Evolutionary conservation across 2,329 filamentous ascomycete species (phyloP), one percentile per base, ranked within the genome.

Genomic region (Trichoderma sp.): DNA sequence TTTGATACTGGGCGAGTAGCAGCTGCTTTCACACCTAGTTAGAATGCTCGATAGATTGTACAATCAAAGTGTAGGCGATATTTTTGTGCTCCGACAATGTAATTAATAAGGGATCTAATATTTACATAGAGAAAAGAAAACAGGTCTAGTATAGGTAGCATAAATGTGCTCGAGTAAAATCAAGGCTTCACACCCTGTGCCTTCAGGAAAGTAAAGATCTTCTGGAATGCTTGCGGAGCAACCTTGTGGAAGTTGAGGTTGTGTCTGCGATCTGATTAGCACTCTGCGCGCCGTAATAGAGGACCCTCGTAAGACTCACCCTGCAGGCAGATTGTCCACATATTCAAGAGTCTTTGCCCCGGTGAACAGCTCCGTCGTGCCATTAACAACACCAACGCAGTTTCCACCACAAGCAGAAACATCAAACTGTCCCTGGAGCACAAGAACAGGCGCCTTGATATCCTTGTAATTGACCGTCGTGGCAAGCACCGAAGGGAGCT

Each of bases 241-340:
- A 61, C 17, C 4, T 61, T 61, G 47, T 61, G 58, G 24, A 61
- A 52, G 47, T 61, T 61, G 39, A 61, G 58, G 9, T 61, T 61
- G 7, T 61, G 58, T 19, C 58, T 61, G n/a, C 24, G 7, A 30
- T 4, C 15, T 10, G 19, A 6, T 61, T 44, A 61, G 58, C 21
- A 9, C 12, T 10, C 21, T 17, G 14, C 17, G 2, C 17, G 19
- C 30, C n/a, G 6, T 19, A 10, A 39, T 5, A 14, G 2, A 1
- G 2, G 9, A 17, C 30, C 1, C 6, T 6, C 4, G n/a, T 10
- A 3, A 21, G 2, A 52, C 58, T 61, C 47, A 61, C 58, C 58
- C 58, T 3, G 58, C 47, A n/a, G 58, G 58, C 24, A 61, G 43
- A 44, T 61, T 51, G 7, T 61, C 58, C 7, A 61, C 58, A 43